phyloP scores from a whole-genome alignment of 2,329 filamentous ascomycete genomes.

The Claviceps maximensis region DNA sequence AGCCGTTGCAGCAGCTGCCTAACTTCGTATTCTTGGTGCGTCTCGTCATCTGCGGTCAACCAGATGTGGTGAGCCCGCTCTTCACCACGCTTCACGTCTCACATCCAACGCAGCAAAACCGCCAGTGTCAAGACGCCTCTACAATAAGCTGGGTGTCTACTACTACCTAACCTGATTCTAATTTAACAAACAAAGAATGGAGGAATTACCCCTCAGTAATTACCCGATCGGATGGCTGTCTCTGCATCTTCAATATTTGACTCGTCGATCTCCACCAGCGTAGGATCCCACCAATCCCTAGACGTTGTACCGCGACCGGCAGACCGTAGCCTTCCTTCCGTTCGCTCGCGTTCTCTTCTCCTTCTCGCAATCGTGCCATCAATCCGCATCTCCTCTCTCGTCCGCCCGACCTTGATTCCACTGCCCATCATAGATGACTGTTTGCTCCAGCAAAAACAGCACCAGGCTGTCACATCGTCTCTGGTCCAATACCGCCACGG shows the following conservation, averaged over 20 bases:
- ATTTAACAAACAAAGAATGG: not conserved
- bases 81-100: not conserved
- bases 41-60: not conserved
- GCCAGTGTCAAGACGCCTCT: not conserved
- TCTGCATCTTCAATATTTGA: not conserved
- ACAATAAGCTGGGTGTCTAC: not conserved
- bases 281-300: slow-evolving; percentile 19
- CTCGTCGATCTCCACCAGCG: slow-evolving; percentile 7
- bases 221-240: not conserved
- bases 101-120: not conserved
- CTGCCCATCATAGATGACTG: slow-evolving; percentile 4
- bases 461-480: not conserved
- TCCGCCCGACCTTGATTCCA: slow-evolving; percentile 25
- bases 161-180: not conserved
- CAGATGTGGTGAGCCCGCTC: not conserved
- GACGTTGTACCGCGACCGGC: slow-evolving; percentile 8
- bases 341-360: slow-evolving; percentile 34
- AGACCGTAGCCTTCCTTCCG: slow-evolving; percentile 18
- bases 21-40: not conserved
- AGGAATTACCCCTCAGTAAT: not conserved
- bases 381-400: slow-evolving; percentile 38
- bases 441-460: not conserved
- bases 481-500: slow-evolving; percentile 40
- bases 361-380: slow-evolving; percentile 35
- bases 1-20: too few relatives aligned